phyloP scores from a whole-genome alignment of 495 filamentous ascomycete genomes.

The Neurospora sp. region DNA sequence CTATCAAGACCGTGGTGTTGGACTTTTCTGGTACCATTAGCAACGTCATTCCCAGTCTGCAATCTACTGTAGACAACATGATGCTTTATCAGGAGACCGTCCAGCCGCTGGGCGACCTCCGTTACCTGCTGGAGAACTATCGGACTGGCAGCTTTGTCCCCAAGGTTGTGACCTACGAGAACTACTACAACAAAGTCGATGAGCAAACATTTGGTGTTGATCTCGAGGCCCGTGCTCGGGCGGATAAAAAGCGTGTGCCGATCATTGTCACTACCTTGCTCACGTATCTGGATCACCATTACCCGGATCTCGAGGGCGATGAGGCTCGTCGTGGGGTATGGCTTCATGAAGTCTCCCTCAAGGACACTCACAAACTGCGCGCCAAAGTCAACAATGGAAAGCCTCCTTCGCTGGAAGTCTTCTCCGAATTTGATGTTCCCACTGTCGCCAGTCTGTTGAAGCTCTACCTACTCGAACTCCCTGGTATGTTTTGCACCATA shows the following conservation, averaged over 20 bases:
- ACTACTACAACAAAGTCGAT: slow-evolving; percentile 97
- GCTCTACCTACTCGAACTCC: slow-evolving; percentile 90
- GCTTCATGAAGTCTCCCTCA: slow-evolving; percentile 83
- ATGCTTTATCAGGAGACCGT: slow-evolving; percentile 98
- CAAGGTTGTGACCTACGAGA: slow-evolving; percentile 90
- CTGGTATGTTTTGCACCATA: slow-evolving; percentile 49
- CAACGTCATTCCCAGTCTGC: slow-evolving; percentile 93
- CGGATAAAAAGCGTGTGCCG: slow-evolving; percentile 91
- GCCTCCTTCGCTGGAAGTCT: slow-evolving; percentile 59
- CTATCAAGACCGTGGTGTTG: slow-evolving; percentile 93
- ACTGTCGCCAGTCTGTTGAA: slow-evolving; percentile 91
- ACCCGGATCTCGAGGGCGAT: slow-evolving; percentile 95
- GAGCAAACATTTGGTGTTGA: slow-evolving; percentile 98
- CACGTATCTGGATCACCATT: slow-evolving; percentile 90
- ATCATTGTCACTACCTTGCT: slow-evolving; percentile 86
- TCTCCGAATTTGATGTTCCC: slow-evolving; percentile 82
- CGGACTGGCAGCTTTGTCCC: slow-evolving; percentile 87
- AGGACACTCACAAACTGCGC: slow-evolving; percentile 76
- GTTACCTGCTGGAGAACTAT: slow-evolving; percentile 97
- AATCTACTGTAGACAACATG: slow-evolving; percentile 95
- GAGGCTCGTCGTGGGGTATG: slow-evolving; percentile 88
- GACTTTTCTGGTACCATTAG: slow-evolving; percentile 97
- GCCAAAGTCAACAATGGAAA: slow-evolving; percentile 82
- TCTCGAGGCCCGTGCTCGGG: slow-evolving; percentile 83
- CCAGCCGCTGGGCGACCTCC: slow-evolving; percentile 79